phyloP scores from a whole-genome alignment of 2,329 filamentous ascomycete species.

The Penicillium digitatum region DNA sequence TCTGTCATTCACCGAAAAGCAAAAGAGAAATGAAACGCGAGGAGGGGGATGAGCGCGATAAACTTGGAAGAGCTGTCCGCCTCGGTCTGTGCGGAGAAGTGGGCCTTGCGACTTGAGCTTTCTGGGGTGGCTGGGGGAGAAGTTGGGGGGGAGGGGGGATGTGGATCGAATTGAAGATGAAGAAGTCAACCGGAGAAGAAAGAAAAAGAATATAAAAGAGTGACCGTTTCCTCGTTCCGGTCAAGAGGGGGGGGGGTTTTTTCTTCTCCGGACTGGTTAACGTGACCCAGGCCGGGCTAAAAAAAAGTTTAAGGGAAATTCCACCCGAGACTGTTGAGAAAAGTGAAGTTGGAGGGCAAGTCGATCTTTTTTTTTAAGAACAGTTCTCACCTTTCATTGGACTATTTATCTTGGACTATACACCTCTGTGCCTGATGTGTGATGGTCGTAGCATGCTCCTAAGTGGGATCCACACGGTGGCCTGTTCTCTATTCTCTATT shows the following conservation, averaged over 20 bases:
- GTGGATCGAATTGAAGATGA: not conserved
- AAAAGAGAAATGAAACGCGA: conserved; percentile 5
- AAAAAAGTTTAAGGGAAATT: conserved; percentile 5
- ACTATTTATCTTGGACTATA: not conserved
- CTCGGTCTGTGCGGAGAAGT: conserved; percentile 26
- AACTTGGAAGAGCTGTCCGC: conserved; percentile 17
- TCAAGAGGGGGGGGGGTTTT: too few relatives aligned
- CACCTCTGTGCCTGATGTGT: not conserved
- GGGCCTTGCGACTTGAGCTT: conserved; percentile 2
- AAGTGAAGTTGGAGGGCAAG: too few relatives aligned
- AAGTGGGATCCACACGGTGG: not conserved
- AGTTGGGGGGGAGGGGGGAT: not conserved
- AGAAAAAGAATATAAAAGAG: not conserved
- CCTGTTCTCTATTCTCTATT: not conserved
- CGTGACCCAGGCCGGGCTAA: too few relatives aligned
- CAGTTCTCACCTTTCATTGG: not conserved
- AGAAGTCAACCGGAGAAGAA: not conserved
- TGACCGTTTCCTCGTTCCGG: conserved; percentile 6
- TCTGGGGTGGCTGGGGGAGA: conserved; percentile 1
- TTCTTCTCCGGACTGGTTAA: conserved; percentile 4
- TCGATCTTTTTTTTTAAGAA: too few relatives aligned
- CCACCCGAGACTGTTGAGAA: conserved; percentile 1
- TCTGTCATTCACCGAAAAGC: not conserved
- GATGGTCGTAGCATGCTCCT: not conserved
- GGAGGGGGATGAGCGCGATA: conserved; percentile 4